Base-by-base conservation (phyloP, 2,329 filamentous ascomycete genomes). In the Beauveria sp. region DNA sequence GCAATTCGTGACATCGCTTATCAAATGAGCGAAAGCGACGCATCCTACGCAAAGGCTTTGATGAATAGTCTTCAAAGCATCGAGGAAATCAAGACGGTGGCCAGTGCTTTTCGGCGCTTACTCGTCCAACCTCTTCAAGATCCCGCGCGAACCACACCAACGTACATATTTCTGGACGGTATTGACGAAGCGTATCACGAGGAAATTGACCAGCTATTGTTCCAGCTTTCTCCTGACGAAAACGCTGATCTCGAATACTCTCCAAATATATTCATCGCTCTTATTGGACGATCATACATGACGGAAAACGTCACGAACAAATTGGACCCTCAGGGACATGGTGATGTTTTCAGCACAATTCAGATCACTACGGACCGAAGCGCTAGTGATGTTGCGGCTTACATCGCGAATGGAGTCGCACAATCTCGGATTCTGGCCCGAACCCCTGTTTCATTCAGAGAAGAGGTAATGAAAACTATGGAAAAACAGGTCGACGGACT, bases 161-260 rank as follows among this genome's bases (percentile, higher is more conserved):
- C 76, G 2, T 79, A 77, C 65, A 65, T 80, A n/a, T 71, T 80
- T 37, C 64, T 80, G 3, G 78, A 80, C 48, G 78, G 76, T 3
- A 69, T 80, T 5, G 79, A 80, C 58, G 78, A 80, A 65, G 77
- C 76, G 0, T 70, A 75, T 5, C 66, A 68, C 1, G 66, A 67
- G 0, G 76, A 78, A 7, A 67, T 78, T 4, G 62, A 70, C 9
- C 69, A 75, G 22, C 69, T 80, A 2, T 63, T 79, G 0, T 66
- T 69, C 2, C 68, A 76, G 9, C 66, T 78, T 5, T 70, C 69
- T 0, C 66, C 70, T 0, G 65, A 65, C 1, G 65, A 71, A 3
- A 65, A 67, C 3, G 41, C 61, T 10, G 41, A 63, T 12, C 61
- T 63, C 5, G 61, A 66, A 0, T 61, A 62, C 0, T 63, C 66